These are phyloP conservation scores for Fusarium chuoi DNA, from an alignment of 2,329 filamentous ascomycete genomes.

Conservation along the genomic window DNA sequence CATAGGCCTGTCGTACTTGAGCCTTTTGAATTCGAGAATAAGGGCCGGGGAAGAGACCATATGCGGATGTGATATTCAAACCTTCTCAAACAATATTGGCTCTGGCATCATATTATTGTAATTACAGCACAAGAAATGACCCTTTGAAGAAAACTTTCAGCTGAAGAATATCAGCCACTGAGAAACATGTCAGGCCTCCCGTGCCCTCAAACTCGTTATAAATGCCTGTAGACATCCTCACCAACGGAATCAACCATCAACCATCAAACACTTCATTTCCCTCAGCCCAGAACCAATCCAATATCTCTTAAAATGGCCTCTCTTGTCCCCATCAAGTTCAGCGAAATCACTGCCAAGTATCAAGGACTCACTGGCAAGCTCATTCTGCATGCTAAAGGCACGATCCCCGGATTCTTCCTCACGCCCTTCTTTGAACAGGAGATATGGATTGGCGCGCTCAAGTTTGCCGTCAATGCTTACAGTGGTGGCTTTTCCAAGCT, in stretches of 20 bases:
- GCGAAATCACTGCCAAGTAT: background rate
- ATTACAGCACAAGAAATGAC: background rate
- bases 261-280: background rate
- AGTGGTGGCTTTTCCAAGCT: background rate
- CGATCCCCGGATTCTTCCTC: background rate
- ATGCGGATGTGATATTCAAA: background rate
- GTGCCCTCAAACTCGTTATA: background rate
- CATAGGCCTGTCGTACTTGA: background rate
- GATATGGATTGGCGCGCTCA: background rate
- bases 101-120: background rate
- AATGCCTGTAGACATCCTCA: background rate
- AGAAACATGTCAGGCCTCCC: rapidly evolving
- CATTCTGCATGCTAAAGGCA: background rate
- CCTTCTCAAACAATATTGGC: background rate
- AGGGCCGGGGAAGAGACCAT: background rate
- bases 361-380: background rate
- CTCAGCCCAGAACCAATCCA: background rate
- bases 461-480: background rate
- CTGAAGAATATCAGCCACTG: background rate
- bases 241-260: background rate
- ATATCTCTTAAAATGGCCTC: background rate
- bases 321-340: background rate
- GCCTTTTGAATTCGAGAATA: rapidly evolving
- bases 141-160: background rate
- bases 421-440: background rate